A percentile compares a stretch with the other conserved stretches of the same genome.
These are phyloP conservation scores for Candida montana DNA, from an alignment of 805 yeast genomes.

Conservation along the genomic window DNA sequence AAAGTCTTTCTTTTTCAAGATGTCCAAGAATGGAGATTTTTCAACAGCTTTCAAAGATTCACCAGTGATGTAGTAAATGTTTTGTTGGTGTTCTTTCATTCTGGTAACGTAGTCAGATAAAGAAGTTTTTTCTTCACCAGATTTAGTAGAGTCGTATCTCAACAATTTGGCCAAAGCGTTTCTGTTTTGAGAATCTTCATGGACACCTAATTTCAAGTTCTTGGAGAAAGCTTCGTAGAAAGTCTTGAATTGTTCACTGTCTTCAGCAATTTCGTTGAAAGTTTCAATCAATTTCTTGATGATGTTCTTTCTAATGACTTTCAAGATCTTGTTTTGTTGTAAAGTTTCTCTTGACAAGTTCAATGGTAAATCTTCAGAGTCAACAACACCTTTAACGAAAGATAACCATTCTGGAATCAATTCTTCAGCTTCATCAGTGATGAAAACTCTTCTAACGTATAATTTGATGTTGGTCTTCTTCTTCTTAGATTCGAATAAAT, in stretches of 20 bases:
- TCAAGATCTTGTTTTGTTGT: constrained; percentile 99
- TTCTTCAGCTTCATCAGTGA: constrained; percentile 99
- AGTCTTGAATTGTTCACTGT: constrained; percentile 95
- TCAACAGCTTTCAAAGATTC: constrained; percentile 96
- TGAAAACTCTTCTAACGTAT: constrained; percentile 98
- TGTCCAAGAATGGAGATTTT: constrained; percentile 98
- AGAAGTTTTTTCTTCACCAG: constrained; percentile 90
- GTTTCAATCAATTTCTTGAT: constrained; percentile 98
- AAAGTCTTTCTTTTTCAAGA: constrained; percentile 95
- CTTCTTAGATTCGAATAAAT: constrained; percentile 96
- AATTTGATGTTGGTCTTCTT: constrained; percentile 98
- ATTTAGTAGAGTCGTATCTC: constrained; percentile 96
- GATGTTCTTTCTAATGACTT: constrained; percentile 98
- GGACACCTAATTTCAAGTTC: constrained; percentile 98
- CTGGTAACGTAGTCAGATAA: constrained; percentile 96
- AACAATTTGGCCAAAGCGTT: constrained; percentile 88
- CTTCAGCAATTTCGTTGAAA: constrained; percentile 99
- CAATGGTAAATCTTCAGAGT: constrained; percentile 98
- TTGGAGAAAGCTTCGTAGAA: constrained; percentile 97
- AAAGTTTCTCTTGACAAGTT: constrained; percentile 99
- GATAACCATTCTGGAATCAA: constrained; percentile 98
- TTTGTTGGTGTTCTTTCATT: constrained; percentile 99
- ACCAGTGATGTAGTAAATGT: constrained; percentile 99
- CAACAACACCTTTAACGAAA: constrained; percentile 98
- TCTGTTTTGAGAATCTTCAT: constrained; percentile 99